phyloP scores from a whole-genome alignment of 805 yeast genomes.

The Allodekkera sacchari region DNA sequence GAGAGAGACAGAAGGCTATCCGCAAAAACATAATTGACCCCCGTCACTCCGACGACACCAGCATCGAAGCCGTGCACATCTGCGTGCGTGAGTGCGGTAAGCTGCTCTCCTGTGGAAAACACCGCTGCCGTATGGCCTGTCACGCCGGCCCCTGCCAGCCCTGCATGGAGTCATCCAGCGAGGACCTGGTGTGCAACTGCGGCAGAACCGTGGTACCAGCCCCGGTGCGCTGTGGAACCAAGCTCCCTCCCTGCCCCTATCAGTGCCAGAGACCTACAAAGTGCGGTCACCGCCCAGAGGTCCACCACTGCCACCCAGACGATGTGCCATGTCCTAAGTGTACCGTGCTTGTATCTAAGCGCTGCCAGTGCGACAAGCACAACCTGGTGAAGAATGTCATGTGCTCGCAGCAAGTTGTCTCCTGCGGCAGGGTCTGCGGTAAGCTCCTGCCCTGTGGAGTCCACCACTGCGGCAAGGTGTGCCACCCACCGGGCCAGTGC shows the following conservation, averaged over 20 bases:
- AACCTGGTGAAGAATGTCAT: constrained; percentile 47
- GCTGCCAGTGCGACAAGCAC: constrained; percentile 24
- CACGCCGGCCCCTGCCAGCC: constrained; percentile 77
- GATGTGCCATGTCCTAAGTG: constrained; percentile 66
- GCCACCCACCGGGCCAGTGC: constrained; percentile 58
- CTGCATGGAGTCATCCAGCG: constrained; percentile 72
- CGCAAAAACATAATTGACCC: constrained; percentile 33
- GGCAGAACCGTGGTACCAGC: constrained; percentile 72
- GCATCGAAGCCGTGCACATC: constrained; percentile 65
- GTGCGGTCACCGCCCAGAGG: constrained; percentile 68
- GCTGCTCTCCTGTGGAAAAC: constrained; percentile 54
- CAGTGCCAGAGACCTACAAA: constrained; percentile 49
- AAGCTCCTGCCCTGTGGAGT: constrained; percentile 37
- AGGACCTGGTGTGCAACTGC: constrained; percentile 73
- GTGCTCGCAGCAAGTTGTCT: constrained; percentile 60
- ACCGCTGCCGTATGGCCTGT: constrained; percentile 61
- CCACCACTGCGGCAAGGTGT: constrained; percentile 42
- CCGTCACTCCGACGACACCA: constrained; percentile 39
- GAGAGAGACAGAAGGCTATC: constrained; percentile 40
- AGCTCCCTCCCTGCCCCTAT: constrained; percentile 52
- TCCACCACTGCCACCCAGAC: constrained; percentile 72
- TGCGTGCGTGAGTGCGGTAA: constrained; percentile 63
- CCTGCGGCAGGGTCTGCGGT: constrained; percentile 64
- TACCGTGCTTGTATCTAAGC: constrained; percentile 32
- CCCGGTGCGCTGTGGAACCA: constrained; percentile 80